Evolutionary conservation across 148 eudicot genomes (phyloP).

Genomic region (Nepenthes gracilis): DNA sequence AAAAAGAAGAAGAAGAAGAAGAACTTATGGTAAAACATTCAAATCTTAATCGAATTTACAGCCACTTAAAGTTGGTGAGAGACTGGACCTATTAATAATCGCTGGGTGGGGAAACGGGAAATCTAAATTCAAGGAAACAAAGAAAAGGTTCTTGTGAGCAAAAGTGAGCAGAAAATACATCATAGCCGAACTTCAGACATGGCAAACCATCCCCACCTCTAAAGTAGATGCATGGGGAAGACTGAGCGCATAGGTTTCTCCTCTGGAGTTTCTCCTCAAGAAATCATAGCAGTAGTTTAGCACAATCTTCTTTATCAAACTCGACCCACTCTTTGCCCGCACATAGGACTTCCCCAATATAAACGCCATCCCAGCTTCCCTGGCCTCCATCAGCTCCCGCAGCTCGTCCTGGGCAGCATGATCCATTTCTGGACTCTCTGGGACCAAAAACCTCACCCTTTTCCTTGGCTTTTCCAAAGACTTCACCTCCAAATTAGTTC

Average conservation of each 20-base stretch:
- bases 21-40: no score
- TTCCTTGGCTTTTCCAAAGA: conserved; percentile 24
- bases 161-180: background rate
- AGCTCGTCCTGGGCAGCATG: conserved; percentile 43
- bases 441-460: conserved; percentile 63
- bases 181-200: conserved; percentile 25
- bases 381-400: conserved; percentile 75
- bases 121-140: no score
- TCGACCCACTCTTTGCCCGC: conserved; percentile 71
- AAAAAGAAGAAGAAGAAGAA: no score
- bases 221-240: conserved; percentile 90
- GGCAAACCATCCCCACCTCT: conserved; percentile 92
- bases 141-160: no score
- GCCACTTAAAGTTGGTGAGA: no score
- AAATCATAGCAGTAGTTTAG: conserved; percentile 77
- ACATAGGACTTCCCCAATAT: conserved; percentile 84
- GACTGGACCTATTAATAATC: no score
- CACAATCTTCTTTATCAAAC: conserved; percentile 59
- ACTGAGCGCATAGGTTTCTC: conserved; percentile 49
- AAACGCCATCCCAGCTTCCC: conserved; percentile 82
- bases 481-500: conserved; percentile 13
- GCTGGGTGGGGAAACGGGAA: no score
- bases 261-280: conserved; percentile 74
- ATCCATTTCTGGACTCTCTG: conserved; percentile 62
- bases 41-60: no score